Base-by-base conservation (phyloP, 2,329 filamentous ascomycete genomes). In the Zymoseptoria ardabiliae region DNA sequence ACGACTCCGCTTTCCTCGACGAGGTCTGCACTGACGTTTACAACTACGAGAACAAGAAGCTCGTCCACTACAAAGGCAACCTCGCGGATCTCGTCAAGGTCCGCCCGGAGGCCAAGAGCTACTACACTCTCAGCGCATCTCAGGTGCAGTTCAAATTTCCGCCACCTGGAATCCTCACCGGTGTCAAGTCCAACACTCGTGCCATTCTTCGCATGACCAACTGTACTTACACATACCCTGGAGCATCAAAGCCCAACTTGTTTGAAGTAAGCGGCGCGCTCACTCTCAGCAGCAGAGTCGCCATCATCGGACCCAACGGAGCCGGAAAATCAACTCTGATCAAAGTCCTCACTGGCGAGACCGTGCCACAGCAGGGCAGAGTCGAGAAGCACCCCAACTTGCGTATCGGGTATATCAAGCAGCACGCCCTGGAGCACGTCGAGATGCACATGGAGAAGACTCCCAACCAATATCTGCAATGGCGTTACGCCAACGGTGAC, bases 381-480 rank as follows among this genome's bases (percentile, higher is more conserved):
- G 94, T 99, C 22, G 92, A 97, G 81, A 97, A 97, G 81, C 94
- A 99, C 75, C 94, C 94, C 67, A 99, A 99, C 75, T 79, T 99
- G 71, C 92, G 94, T 82, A 97, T 99, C 70, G 94, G 94, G 57
- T 99, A 99, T 81, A 97, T 99, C 80, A 97, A 97, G 81, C 94
- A 99, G 80, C 94, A 99, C 76, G 94, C 94, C 51, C 83, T 99
- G 11, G 94, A 99, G 81, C 94, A 99, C 84, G 94, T 99, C 10
- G 93, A 99, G 78, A 96, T 97, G 93, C 94, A 99, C 73, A 81
- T 97, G 68, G 94, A 99, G 77, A 99, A 99, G 85, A 99, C 94
- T 0, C 94, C 94, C 49, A 97, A 96, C 75, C 94, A 99, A 77
- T 99, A 99, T 73, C 83, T 99, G 35, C 94, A 97, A 77, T 99